These are phyloP conservation scores for Physcomitrium patens DNA, from an alignment of 225 moss, liverwort and hornwort genomes.

Conservation along the genomic window DNA sequence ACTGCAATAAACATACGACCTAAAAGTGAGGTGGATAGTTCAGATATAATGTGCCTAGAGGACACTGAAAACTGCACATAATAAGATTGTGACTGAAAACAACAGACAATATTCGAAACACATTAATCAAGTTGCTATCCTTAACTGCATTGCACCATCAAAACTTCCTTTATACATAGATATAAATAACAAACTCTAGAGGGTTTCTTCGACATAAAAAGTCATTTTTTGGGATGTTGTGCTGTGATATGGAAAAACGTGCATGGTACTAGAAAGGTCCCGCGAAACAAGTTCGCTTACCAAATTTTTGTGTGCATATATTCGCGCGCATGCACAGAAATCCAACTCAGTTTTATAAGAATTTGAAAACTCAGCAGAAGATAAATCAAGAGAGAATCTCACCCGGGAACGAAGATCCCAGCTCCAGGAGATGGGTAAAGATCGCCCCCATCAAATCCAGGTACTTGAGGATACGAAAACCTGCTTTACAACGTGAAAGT, in stretches of 20 bases:
- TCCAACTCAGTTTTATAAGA: background rate
- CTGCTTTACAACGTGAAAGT: conserved; percentile 37
- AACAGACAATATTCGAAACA: too few species aligned
- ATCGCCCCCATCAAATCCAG: conserved; percentile 73
- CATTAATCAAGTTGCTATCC: background rate
- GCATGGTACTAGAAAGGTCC: conserved; percentile 5
- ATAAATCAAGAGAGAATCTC: conserved; percentile 27
- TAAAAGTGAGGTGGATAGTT: background rate
- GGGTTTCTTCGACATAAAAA: background rate
- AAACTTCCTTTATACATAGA: background rate
- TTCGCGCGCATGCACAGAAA: too few species aligned
- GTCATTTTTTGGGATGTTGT: too few species aligned
- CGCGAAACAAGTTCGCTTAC: background rate
- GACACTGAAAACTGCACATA: too few species aligned
- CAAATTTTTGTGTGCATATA: background rate
- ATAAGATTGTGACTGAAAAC: too few species aligned
- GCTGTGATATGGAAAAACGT: conserved; percentile 8
- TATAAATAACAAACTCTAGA: background rate
- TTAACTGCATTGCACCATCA: background rate
- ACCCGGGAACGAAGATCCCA: conserved; percentile 84
- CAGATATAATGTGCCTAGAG: background rate
- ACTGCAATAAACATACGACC: background rate
- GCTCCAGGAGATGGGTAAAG: conserved; percentile 75
- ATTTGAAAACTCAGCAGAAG: conserved; percentile 26
- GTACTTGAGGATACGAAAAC: conserved; percentile 64